Evolutionary conservation across 1,284 basidiomycete genomes (phyloP), one percentile per base, ranked within the genome.

Genomic region (Naganishia sp.): DNA sequence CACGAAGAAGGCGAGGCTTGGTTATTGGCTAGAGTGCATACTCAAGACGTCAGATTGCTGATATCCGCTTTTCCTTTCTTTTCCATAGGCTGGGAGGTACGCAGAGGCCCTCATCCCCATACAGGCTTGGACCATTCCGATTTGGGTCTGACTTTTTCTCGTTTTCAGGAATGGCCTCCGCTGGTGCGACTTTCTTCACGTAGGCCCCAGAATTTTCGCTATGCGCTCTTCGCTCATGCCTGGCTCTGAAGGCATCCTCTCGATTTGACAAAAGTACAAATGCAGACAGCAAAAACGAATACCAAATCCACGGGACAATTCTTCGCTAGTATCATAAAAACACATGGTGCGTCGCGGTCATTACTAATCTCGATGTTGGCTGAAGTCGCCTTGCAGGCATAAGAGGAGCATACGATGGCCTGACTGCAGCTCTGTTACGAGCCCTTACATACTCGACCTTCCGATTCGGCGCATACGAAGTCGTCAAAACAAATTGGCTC

Each of bases 381-480:
- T 3, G 41, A 13, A n/a, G 28, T 41, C 31, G 41, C 15, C 23
- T 15, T 23, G 31, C 63, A 78, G 79, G 79, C 52, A 65, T 79
- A 2, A 72, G 75, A 57, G 79, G 79, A 1, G 69, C 80, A 31
- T 81, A 80, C 68, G 76, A 76, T 9, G 79, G 79, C 53, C 71
- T 80, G 23, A 74, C 77, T 10, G 79, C 79, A 1, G 76, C 75
- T 3, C 72, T 81, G 58, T 74, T 81, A 61, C 72, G 78, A 54
- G 77, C 79, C 58, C 76, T 80, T 74, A 78, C 78, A 11, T 80
- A 80, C 69, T 74, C 72, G 17, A 73, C 79, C 23, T 78, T 77
- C 49, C 69, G 78, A 54, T 69, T 80, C 57, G 78, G 77, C 42
- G 77, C 75, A 10, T 80, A 80, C 67, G 78, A 80, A 45, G 63